Conservation (phyloP, 2,329 filamentous ascomycete genomes). For the Aspergillus viridinutans region DNA sequence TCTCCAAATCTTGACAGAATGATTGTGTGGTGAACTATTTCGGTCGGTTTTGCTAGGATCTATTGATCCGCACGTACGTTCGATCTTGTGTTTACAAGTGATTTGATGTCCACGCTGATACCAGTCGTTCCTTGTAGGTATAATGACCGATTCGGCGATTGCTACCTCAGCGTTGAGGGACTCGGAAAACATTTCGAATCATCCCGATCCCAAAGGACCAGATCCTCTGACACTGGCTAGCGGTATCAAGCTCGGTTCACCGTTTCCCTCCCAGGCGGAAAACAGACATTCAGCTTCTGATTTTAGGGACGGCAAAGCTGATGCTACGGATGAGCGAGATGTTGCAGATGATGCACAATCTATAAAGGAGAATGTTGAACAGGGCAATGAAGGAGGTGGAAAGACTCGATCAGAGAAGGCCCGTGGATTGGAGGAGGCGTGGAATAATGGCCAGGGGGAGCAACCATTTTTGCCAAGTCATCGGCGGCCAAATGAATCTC, state of each 20-base stretch:
- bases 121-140: constrained; percentile 8
- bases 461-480: constrained; percentile 20
- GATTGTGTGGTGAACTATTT: constrained; percentile 6
- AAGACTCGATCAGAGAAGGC: constrained; percentile 6
- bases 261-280: constrained; percentile 27
- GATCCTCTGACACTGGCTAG: constrained; percentile 18
- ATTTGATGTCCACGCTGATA: neutral
- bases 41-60: constrained; percentile 1
- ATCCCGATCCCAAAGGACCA: constrained; percentile 15
- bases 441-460: constrained; percentile 14
- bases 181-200: constrained; percentile 13
- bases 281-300: constrained; percentile 16
- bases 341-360: neutral
- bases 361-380: constrained; percentile 5
- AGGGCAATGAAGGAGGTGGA: constrained; percentile 4
- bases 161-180: constrained; percentile 17
- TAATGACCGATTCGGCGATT: constrained; percentile 22
- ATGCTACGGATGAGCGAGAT: constrained; percentile 10
- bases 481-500: constrained; percentile 23
- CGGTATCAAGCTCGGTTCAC: constrained; percentile 21
- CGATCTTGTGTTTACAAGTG: neutral
- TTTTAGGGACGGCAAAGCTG: constrained; percentile 12
- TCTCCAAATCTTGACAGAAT: constrained; percentile 6
- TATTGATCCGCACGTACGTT: constrained; percentile 20
- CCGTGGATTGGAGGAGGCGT: constrained; percentile 8